Evolutionary conservation across 345 rosid genomes (phyloP).

Genomic region (Eucalyptus viminalis): DNA sequence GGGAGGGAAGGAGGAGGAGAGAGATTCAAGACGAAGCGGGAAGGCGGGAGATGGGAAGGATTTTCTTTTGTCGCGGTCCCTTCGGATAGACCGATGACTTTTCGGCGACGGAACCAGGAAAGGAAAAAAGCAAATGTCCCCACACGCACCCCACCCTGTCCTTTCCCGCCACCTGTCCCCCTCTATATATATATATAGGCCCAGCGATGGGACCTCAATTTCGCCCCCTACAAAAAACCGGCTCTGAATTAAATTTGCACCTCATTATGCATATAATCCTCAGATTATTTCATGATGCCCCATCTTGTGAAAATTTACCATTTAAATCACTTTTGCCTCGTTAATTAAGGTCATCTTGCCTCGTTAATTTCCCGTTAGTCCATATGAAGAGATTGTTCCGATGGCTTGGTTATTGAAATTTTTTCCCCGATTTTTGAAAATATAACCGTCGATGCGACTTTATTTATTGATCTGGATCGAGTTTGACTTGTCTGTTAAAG

Average conservation of each 20-base stretch:
- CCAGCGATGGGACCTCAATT: background rate
- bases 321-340: background rate
- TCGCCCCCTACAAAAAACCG: background rate
- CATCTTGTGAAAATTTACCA: background rate
- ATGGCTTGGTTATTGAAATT: too few relatives aligned
- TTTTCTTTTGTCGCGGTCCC: background rate
- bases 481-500: too few relatives aligned
- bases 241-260: background rate
- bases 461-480: rapidly evolving
- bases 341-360: background rate
- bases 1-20: background rate
- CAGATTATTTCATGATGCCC: background rate
- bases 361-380: background rate
- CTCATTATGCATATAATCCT: background rate
- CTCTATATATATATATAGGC: background rate
- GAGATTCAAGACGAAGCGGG: background rate
- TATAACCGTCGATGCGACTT: rapidly evolving
- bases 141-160: background rate
- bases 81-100: background rate
- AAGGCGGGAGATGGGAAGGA: background rate
- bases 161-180: background rate
- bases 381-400: background rate
- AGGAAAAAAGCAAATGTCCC: too few relatives aligned
- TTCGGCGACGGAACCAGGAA: background rate
- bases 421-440: too few relatives aligned